Percentiles rank a stretch among this genome's conserved stretches.
phyloP scores from a whole-genome alignment of 768 basidiomycete species.

The Paxillus involutus region DNA sequence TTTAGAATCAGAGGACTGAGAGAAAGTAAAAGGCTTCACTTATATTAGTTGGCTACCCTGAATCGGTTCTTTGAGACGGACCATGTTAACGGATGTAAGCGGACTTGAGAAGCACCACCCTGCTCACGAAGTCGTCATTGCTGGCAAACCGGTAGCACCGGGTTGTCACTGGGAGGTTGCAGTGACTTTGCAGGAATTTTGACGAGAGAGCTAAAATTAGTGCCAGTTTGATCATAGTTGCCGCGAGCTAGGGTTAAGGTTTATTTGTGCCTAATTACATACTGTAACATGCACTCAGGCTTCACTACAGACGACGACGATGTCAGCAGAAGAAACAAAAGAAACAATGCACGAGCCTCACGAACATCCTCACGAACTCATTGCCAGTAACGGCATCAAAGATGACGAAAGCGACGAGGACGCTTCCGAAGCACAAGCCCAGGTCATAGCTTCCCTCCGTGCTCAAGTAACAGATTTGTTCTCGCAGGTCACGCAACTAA shows the following conservation, averaged over 20 bases:
- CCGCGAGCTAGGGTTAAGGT: not conserved
- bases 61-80: no score
- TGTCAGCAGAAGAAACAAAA: slow-evolving; percentile 3
- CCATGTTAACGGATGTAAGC: no score
- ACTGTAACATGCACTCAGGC: no score
- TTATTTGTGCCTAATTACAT: not conserved
- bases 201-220: no score
- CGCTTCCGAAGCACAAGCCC: slow-evolving; percentile 68
- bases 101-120: no score
- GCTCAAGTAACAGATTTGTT: slow-evolving; percentile 83
- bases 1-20: not conserved
- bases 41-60: no score
- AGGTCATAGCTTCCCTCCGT: slow-evolving; percentile 80
- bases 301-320: slow-evolving; percentile 10
- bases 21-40: no score
- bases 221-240: no score
- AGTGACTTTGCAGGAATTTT: no score
- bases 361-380: slow-evolving; percentile 3
- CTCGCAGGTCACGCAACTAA: slow-evolving; percentile 87
- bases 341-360: slow-evolving; percentile 12
- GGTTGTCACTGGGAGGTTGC: no score
- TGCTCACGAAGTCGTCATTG: no score
- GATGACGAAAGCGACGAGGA: slow-evolving; percentile 29
- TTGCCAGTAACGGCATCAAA: not conserved
- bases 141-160: no score